Evolutionary conservation across 306 rosid species (phyloP), one percentile per base, ranked within the genome.

Genomic region (Calophaca sinica): DNA sequence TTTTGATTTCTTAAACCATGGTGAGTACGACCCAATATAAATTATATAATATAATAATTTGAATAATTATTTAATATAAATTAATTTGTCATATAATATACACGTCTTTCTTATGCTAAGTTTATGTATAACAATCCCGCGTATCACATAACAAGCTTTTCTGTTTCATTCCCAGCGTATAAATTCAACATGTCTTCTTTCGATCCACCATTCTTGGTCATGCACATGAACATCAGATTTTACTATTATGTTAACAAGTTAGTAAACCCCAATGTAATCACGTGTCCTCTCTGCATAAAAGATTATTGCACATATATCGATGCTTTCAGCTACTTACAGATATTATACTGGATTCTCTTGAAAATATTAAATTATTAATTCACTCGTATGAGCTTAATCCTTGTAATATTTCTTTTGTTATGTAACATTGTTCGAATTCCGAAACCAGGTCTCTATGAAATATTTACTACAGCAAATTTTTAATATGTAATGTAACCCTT

Each of bases 201-300:
- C 4, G 53, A 38, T 70, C 51, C 74, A 5, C 33, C 62, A 36
- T 70, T 52, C 38, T 15, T 33, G 73, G 61, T 9, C 7, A 20
- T 50, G 48, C 73, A 68, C 73, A 50, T 49, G 73, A 50, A 32
- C 73, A 31, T 9, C 12, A 7, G 35, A 33, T 42, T 7, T 42
- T 35, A 5, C 5, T 68, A 7, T 31, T 42, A 31, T 44, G 53
- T 64, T n/a, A 65, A 44, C 9, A 13, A 48, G 15, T 67, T 46
- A 6, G 41, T 28, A 46, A 66, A 26, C 38, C 72, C 29, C 57
- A 45, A 45, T 7, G 57, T 46, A 45, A 29, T 46, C 44, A 29
- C 28, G 39, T 67, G 72, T 29, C 7, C 57, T 11, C 57, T 31
- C 29, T 6, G 2, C 12, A 46, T 46, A 6, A 33, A 61, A n/a